Base-by-base conservation (phyloP, 768 basidiomycete genomes). In the Calocybe cyanea region DNA sequence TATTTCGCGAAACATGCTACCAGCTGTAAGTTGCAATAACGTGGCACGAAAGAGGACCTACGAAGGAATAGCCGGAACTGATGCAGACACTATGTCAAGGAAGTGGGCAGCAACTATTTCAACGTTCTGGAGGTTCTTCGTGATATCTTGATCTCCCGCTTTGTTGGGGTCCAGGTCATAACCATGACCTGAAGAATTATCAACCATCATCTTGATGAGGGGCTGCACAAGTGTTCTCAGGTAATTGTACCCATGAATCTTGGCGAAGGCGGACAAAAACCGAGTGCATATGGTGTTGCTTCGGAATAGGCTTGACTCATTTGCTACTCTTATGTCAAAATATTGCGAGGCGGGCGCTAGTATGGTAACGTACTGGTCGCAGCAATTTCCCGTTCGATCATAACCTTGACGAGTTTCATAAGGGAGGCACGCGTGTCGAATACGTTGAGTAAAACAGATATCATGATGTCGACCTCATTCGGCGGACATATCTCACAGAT, bases 161-260 rank as follows among this genome's bases (percentile, higher is more conserved):
- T 72, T 80, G 40, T 68, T 63, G 40, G 90, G 86, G 62, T 94
- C 89, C 25, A 94, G 67, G 48, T 90, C 86, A 59, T 87, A 92
- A 1, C 80, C 79, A 45, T 80, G 80, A 8, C 84, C 89, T 6
- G 79, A 60, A 2, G 91, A 88, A 64, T 88, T 76, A 4, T 77
- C 70, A 4, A 75, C 64, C 77, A 96, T 87, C 17, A 77, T 78
- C 52, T 83, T 77, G 51, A 96, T 75, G 23, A 95, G 71, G 2
- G 92, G 90, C 34, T 76, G 70, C 37, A 95, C 77, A 18, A 94
- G 73, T 36, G 75, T 79, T 15, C 92, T 78, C n/a, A 96, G 70
- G 62, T 95, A 96, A 46, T 84, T 83, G 63, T 95, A 96, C 3
- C 93, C 94, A 50, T 93, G 90, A n/a, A 87, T 80, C 58, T 76